Base-by-base conservation (phyloP, 2,329 filamentous ascomycete genomes). In the Cladosporium sp. region DNA sequence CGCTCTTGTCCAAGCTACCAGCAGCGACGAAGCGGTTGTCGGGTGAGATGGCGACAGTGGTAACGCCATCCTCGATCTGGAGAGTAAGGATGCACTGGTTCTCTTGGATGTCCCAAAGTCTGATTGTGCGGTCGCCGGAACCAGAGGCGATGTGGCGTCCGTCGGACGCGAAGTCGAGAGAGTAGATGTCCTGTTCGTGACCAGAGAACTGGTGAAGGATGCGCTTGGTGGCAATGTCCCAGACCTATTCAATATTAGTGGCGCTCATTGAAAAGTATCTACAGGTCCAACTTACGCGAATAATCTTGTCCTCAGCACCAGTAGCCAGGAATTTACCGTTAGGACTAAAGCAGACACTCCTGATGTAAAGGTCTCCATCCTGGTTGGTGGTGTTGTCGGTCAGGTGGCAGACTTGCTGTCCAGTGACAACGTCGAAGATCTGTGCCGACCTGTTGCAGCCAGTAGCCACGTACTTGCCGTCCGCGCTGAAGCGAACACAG, bases 401-500 rank as follows among this genome's bases (percentile, higher is more conserved):
- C 37, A 98, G 83, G 66, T 95, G 90, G 71, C 92, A 95, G 62
- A 98, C 88, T 78, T 94, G 95, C 72, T 92, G 88, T 65, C 95
- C 95, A 18, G 88, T 91, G 73, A 88, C 85, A 50, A 98, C 94
- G 70, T 99, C 95, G 78, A 95, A 99, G 73, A 99, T 99, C 80
- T 98, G 94, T n/a, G 95, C 95, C n/a, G 93, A 97, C 69, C 93
- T 86, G 80, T 99, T 99, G 84, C 95, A 98, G 52, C 95, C 95
- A 5, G 95, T 99, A 8, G 95, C 95, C 64, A 99, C 91, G 72
- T 92, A 97, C 76, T 96, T 93, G 71, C 95, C 95, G 75, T 99
- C 95, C 64, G 91, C 88, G 77, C 94, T 98, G 83, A 99, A 99
- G 66, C 95, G 88, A 40, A 99, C 95, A 77, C 95, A 99, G 85